Conservation (phyloP, 805 yeast genomes). For the fission yeast (Schizosaccharomyces pombe) region DNA sequence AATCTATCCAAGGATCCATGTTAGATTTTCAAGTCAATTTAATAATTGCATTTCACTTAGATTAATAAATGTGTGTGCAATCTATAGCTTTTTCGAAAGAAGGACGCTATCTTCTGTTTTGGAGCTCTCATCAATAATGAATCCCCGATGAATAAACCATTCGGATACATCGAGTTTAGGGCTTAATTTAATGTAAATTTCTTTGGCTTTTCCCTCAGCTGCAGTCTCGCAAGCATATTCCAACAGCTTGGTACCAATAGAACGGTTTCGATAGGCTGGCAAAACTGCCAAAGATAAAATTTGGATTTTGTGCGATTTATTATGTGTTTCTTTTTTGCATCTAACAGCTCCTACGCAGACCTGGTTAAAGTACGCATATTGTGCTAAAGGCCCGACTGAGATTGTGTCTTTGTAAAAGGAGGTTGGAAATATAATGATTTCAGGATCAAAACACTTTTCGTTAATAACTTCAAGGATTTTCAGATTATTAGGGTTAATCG, state of each 20-base stretch:
- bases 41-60: too few relatives aligned
- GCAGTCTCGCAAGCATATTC: not conserved
- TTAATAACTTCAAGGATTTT: not conserved
- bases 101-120: not conserved
- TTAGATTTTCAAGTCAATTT: too few relatives aligned
- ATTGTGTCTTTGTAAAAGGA: not conserved
- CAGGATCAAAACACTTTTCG: not conserved
- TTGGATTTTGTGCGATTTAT: not conserved
- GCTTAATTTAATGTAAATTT: not conserved
- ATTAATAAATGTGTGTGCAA: too few relatives aligned
- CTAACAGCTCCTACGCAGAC: slow-evolving; percentile 2
- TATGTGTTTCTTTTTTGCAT: not conserved
- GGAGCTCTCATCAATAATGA: not conserved
- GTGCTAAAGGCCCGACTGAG: not conserved
- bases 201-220: not conserved
- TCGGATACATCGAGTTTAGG: not conserved
- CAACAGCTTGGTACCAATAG: not conserved
- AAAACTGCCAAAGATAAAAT: not conserved
- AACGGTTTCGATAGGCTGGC: not conserved
- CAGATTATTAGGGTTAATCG: not conserved
- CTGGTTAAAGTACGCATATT: slow-evolving; percentile 1
- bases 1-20: too few relatives aligned
- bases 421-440: not conserved
- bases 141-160: not conserved
- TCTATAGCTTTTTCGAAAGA: not conserved